A percentile compares a stretch with the other conserved stretches of the same genome.
phyloP scores from a whole-genome alignment of 257 asterid genomes.

The Ajuga chamaepitys region DNA sequence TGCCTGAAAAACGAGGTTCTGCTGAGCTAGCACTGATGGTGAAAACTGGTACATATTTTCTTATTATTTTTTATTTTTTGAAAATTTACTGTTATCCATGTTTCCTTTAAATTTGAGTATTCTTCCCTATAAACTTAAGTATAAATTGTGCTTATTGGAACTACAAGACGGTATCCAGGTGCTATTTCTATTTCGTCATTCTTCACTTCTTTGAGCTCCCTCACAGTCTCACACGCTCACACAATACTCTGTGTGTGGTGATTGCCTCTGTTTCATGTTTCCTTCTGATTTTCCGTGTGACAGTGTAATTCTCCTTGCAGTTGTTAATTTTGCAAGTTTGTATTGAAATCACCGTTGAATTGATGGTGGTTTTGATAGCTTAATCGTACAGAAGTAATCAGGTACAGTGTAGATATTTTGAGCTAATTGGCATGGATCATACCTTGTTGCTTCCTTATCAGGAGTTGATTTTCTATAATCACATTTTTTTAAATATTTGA shows the following conservation, averaged over 20 bases:
- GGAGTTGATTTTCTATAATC: neutral
- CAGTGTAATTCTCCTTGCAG: neutral
- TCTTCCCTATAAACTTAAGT: neutral
- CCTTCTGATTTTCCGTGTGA: no score
- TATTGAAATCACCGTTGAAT: neutral
- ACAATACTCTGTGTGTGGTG: neutral
- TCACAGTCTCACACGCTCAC: neutral
- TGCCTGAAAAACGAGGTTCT: neutral
- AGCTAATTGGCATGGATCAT: neutral
- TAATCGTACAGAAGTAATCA: neutral
- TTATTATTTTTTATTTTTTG: neutral
- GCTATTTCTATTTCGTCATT: neutral
- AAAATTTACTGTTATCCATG: neutral
- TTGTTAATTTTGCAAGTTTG: neutral
- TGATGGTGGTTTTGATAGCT: neutral
- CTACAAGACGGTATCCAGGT: conserved; percentile 17
- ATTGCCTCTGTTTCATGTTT: no score
- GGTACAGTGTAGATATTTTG: neutral
- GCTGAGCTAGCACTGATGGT: no score
- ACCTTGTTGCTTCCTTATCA: neutral
- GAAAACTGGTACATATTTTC: neutral
- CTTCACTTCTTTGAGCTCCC: neutral
- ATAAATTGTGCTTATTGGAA: neutral
- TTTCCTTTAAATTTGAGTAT: no score
- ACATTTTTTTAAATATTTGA: neutral